These are phyloP conservation scores for Amanita jacksonii DNA, from an alignment of 768 basidiomycete species.

Conservation along the genomic window DNA sequence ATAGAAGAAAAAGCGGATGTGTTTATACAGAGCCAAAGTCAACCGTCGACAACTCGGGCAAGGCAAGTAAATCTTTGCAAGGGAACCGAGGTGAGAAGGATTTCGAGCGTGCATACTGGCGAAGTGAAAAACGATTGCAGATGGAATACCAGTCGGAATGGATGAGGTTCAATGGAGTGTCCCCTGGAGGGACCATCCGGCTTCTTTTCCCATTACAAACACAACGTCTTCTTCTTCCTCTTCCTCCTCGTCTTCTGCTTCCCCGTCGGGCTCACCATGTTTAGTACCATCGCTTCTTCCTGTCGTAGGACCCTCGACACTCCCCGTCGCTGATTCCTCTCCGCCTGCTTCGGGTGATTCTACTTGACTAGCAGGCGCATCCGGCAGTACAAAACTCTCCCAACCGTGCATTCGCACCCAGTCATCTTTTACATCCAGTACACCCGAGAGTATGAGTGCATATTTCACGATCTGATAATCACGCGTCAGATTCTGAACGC, in stretches of 20 bases:
- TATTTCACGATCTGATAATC: slow-evolving; percentile 57
- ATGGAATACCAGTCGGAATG: background rate
- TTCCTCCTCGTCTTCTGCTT: slow-evolving; percentile 45
- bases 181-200: slow-evolving; percentile 7
- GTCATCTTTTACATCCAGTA: slow-evolving; percentile 61
- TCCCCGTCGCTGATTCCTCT: background rate
- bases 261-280: slow-evolving; percentile 33
- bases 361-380: slow-evolving; percentile 42
- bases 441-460: slow-evolving; percentile 52
- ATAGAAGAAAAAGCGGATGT: background rate
- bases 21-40: background rate
- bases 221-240: slow-evolving; percentile 73
- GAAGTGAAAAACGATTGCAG: background rate
- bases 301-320: background rate
- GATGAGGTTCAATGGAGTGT: background rate
- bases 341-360: slow-evolving; percentile 16
- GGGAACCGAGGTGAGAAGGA: background rate
- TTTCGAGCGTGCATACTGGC: too few species aligned
- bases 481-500: slow-evolving; percentile 58
- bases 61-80: too few species aligned
- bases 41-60: background rate
- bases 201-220: slow-evolving; percentile 51
- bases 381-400: slow-evolving; percentile 54
- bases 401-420: slow-evolving; percentile 66
- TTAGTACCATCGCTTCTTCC: slow-evolving; percentile 12